Percentiles rank a stretch among this genome's conserved stretches.
Evolutionary conservation across 2,329 filamentous ascomycete genomes (phyloP).

Genomic region (Tolypocladium sp.): DNA sequence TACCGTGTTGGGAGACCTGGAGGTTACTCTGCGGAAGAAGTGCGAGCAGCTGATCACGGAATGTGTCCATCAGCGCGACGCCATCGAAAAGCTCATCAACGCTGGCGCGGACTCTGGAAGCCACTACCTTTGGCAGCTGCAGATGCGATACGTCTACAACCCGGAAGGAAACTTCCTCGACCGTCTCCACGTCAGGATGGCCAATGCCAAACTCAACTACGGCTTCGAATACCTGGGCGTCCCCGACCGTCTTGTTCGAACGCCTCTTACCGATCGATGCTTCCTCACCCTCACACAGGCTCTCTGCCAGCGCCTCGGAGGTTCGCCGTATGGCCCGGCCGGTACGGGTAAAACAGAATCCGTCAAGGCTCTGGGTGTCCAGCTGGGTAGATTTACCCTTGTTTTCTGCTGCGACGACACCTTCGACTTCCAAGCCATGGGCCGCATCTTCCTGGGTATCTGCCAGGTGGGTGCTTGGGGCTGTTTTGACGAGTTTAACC

Average conservation of each 20-base stretch:
- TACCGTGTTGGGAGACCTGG: slow-evolving; percentile 83
- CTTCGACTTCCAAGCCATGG: slow-evolving; percentile 99
- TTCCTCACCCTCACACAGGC: slow-evolving; percentile 97
- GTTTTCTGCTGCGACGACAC: slow-evolving; percentile 99
- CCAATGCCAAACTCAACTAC: slow-evolving; percentile 89
- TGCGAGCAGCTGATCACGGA: slow-evolving; percentile 98
- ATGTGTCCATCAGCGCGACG: slow-evolving; percentile 94
- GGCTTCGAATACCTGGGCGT: slow-evolving; percentile 98
- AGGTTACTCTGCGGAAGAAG: slow-evolving; percentile 82
- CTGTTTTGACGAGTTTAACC: slow-evolving; percentile 99
- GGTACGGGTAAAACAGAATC: slow-evolving; percentile 99
- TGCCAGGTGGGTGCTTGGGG: slow-evolving; percentile 99
- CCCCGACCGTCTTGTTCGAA: slow-evolving; percentile 89
- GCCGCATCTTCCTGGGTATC: slow-evolving; percentile 96
- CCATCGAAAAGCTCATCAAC: slow-evolving; percentile 76
- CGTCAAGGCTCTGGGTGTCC: slow-evolving; percentile 92
- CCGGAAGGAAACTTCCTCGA: slow-evolving; percentile 72
- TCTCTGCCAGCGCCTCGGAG: slow-evolving; percentile 86
- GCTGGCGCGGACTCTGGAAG: slow-evolving; percentile 64
- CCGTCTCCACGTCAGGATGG: slow-evolving; percentile 88
- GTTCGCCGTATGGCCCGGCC: slow-evolving; percentile 93
- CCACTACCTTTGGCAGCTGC: slow-evolving; percentile 87
- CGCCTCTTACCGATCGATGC: slow-evolving; percentile 93
- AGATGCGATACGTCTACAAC: slow-evolving; percentile 93
- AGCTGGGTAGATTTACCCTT: slow-evolving; percentile 92